These are phyloP conservation scores for Xylogone sp. DNA, from an alignment of 2,329 filamentous ascomycete species.

Conservation along the genomic window DNA sequence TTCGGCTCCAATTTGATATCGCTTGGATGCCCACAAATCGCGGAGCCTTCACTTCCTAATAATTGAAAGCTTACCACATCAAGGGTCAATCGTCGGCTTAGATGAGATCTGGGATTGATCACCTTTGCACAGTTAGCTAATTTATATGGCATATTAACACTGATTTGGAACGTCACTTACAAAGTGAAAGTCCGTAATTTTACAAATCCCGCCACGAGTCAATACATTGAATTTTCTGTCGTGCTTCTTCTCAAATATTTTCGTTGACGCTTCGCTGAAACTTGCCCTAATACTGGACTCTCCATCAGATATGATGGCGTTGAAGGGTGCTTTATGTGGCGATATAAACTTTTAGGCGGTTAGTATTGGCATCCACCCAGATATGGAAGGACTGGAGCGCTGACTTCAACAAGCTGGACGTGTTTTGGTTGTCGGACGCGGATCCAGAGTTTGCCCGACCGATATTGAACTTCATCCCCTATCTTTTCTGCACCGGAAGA, in stretches of 20 bases:
- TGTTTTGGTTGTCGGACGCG: not conserved
- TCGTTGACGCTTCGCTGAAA: conserved; percentile 3
- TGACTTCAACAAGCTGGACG: conserved; percentile 11
- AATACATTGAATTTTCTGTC: conserved; percentile 3
- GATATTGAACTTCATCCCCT: not conserved
- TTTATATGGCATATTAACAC: too few species aligned
- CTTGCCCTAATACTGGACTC: conserved; percentile 6
- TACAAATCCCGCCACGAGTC: conserved; percentile 7
- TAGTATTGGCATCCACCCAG: not conserved
- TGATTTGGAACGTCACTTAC: conserved; percentile 9
- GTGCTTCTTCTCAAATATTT: conserved; percentile 1
- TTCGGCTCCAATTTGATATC: conserved; percentile 9
- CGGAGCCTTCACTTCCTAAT: conserved; percentile 22
- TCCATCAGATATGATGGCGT: conserved; percentile 10
- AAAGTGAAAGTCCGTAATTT: conserved; percentile 8
- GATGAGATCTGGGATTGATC: conserved; percentile 5
- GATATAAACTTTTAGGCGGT: conserved; percentile 3
- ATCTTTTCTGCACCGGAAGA: not conserved
- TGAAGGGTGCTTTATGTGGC: not conserved
- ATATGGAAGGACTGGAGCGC: not conserved
- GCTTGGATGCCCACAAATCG: conserved; percentile 21
- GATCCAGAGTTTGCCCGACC: conserved; percentile 1
- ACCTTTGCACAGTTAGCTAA: conserved; percentile 3
- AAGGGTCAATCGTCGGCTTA: conserved; percentile 13
- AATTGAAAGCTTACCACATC: conserved; percentile 20